Conservation (phyloP, 2,329 filamentous ascomycete genomes). For the Exophiala bonariae region DNA sequence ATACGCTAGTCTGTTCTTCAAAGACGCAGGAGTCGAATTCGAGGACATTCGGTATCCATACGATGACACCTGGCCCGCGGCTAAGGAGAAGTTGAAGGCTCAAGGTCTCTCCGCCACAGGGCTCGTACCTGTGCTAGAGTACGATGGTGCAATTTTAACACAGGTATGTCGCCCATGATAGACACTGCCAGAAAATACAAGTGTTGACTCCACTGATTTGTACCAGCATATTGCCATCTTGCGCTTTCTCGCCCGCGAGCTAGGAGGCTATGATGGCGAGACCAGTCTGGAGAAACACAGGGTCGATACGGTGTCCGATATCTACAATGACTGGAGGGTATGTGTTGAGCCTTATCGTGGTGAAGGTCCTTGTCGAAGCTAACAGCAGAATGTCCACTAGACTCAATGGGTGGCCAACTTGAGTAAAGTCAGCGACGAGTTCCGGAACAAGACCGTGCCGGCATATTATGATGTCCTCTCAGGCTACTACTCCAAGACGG, state of each 20-base stretch:
- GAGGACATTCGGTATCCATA: slow-evolving; percentile 32
- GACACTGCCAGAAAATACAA: no score
- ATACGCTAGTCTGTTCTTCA: slow-evolving; percentile 30
- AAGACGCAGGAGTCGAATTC: slow-evolving; percentile 31
- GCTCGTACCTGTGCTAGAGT: slow-evolving; percentile 37
- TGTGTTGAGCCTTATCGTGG: no score
- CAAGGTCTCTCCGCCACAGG: slow-evolving; percentile 33
- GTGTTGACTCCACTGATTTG: background rate
- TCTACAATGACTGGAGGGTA: slow-evolving; percentile 44
- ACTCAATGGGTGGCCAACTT: slow-evolving; percentile 33
- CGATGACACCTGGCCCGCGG: slow-evolving; percentile 31
- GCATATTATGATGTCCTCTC: slow-evolving; percentile 35
- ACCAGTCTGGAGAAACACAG: slow-evolving; percentile 39
- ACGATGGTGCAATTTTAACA: slow-evolving; percentile 34
- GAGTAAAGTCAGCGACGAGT: slow-evolving; percentile 29
- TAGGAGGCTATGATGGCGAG: slow-evolving; percentile 38
- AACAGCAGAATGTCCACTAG: no score
- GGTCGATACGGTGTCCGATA: slow-evolving; percentile 38
- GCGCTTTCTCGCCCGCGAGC: slow-evolving; percentile 38
- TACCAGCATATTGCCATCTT: slow-evolving; percentile 36
- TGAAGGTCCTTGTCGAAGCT: no score
- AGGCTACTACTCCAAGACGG: slow-evolving; percentile 32
- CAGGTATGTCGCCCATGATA: slow-evolving; percentile 17
- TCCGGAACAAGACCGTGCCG: slow-evolving; percentile 32
- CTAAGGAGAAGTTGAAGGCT: slow-evolving; percentile 31